phyloP scores from a whole-genome alignment of 78 protist genomes.

The Guillardia theta region DNA sequence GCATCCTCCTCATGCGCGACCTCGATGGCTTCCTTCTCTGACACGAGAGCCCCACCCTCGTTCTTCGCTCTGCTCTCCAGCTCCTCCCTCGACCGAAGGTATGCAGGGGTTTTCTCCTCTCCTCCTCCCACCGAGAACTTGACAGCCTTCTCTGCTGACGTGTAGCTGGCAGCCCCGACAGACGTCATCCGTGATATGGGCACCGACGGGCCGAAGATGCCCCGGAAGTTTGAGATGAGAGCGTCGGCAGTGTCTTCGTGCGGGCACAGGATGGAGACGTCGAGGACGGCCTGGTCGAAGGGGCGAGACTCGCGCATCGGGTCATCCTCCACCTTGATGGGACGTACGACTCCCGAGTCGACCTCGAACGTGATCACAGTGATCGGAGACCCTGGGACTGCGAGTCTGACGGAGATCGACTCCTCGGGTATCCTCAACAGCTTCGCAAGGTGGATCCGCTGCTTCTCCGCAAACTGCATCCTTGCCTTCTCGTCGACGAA shows the following conservation, averaged over 20 bases:
- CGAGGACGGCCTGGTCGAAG: neutral
- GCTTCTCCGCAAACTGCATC: neutral
- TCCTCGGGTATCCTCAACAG: neutral
- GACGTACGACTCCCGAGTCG: neutral
- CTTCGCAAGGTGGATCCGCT: neutral
- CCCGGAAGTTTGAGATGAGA: neutral
- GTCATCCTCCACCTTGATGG: neutral
- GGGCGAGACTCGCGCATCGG: neutral
- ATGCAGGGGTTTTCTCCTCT: neutral
- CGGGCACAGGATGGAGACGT: neutral
- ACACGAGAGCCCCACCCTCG: neutral
- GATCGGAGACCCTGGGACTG: conserved; percentile 32
- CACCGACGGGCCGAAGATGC: neutral
- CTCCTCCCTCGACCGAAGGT: neutral
- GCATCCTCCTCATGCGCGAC: neutral
- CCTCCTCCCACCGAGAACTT: neutral
- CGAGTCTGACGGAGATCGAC: neutral
- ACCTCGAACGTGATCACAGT: conserved; percentile 17
- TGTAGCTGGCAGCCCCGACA: neutral
- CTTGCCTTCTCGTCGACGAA: conserved; percentile 5
- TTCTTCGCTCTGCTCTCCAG: neutral
- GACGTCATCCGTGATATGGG: neutral
- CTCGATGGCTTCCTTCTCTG: neutral
- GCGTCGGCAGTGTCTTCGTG: neutral
- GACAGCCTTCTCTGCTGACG: neutral